Conservation (phyloP, 345 rosid species). For the Murraya paniculata region DNA sequence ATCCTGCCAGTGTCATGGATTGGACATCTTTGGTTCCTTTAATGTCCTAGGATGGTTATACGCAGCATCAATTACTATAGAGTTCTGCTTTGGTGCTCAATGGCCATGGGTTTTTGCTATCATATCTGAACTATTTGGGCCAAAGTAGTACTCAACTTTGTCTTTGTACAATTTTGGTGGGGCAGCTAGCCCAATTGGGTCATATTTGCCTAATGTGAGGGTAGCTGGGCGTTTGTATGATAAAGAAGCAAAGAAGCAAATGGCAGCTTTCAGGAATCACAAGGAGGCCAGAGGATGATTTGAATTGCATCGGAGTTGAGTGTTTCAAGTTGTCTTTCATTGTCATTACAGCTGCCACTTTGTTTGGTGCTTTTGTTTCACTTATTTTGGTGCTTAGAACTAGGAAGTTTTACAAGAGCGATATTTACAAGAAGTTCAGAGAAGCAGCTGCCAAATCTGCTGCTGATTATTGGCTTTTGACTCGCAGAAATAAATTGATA, state of each 20-base stretch:
- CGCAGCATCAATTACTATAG: conserved; percentile 45
- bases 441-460: conserved; percentile 37
- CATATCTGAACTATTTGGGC: conserved; percentile 58
- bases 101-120: conserved; percentile 56
- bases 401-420: conserved; percentile 52
- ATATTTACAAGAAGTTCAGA: conserved; percentile 56
- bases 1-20: conserved; percentile 43
- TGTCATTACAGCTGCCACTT: conserved; percentile 42
- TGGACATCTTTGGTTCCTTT: conserved; percentile 52
- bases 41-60: conserved; percentile 41
- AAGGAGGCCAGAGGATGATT: conserved; percentile 29
- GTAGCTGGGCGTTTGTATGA: conserved; percentile 56
- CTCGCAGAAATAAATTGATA: not conserved
- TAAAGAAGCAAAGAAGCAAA: conserved; percentile 45
- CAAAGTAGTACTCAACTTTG: conserved; percentile 56
- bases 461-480: conserved; percentile 8
- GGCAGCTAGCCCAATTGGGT: conserved; percentile 62
- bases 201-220: conserved; percentile 50
- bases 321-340: conserved; percentile 58
- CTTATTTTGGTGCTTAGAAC: conserved; percentile 54
- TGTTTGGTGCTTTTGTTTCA: conserved; percentile 49
- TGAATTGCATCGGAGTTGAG: conserved; percentile 44
- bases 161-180: conserved; percentile 53
- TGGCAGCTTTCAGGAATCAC: conserved; percentile 22
- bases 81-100: conserved; percentile 60